Evolutionary conservation across 2,329 filamentous ascomycete genomes (phyloP).

Genomic region (Aspergillus sp.): DNA sequence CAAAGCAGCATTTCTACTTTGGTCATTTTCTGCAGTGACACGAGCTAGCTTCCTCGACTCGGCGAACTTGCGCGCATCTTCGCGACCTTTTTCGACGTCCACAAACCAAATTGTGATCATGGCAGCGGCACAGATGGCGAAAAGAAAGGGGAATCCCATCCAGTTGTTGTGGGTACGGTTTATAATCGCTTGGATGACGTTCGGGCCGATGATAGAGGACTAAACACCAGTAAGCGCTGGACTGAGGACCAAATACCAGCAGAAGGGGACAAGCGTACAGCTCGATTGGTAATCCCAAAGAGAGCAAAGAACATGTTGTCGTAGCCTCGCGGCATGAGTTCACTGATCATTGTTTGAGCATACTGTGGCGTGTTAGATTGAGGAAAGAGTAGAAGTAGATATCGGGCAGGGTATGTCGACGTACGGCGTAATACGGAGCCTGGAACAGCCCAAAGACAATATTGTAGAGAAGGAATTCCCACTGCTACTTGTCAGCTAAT

Average conservation of each 20-base stretch:
- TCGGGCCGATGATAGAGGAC: constrained; percentile 37
- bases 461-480: constrained; percentile 38
- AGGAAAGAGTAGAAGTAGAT: background rate
- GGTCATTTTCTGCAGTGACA: constrained; percentile 14
- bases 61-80: constrained; percentile 29
- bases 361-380: constrained; percentile 16
- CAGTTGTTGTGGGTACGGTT: constrained; percentile 34
- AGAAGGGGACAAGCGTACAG: constrained; percentile 20
- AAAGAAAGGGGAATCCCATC: constrained; percentile 38
- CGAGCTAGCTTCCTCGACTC: constrained; percentile 24
- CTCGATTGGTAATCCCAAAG: constrained; percentile 37
- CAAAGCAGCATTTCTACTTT: background rate
- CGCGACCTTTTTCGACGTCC: constrained; percentile 33
- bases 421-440: constrained; percentile 34
- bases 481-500: constrained; percentile 13
- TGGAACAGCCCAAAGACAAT: constrained; percentile 35
- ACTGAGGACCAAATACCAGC: too few relatives aligned
- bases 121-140: constrained; percentile 28
- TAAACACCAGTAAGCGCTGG: constrained; percentile 6
- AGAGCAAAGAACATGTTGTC: constrained; percentile 39
- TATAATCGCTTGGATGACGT: constrained; percentile 37
- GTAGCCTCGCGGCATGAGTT: constrained; percentile 34
- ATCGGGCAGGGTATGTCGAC: constrained; percentile 1
- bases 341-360: constrained; percentile 37
- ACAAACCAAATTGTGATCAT: constrained; percentile 33